Evolutionary conservation across 805 yeast species (phyloP), one percentile per base, ranked within the genome.

Genomic region (Candida insectorum): DNA sequence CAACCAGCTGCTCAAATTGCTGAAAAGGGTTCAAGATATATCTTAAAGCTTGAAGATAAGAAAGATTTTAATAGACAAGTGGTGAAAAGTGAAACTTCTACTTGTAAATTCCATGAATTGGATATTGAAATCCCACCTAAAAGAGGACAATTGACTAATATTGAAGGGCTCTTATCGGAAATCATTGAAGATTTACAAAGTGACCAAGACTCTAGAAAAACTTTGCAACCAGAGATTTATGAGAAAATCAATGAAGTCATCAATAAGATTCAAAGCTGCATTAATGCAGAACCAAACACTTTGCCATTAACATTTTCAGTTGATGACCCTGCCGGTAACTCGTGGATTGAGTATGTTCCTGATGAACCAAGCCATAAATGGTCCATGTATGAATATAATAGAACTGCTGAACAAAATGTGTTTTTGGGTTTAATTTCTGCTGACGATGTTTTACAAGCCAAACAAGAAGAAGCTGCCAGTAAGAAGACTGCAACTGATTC

Each of bases 291-390:
- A 39, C 75, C 73, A 33, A 76, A 75, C 20, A 71, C 76, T 13
- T 59, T 85, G 33, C 97, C 97, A 2, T 52, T 91, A 41, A 84
- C 94, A 0, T 73, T 91, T 30, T 69, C 73, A 16, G 64, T 87
- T 8, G 96, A 89, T 58, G 98, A 93, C 59, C 97, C 98, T 18
- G 76, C 96, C 1, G 98, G 98, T 11, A 93, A 93, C 65, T 91
- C 97, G 4, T 93, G 97, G 95, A 79, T 93, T 34, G 96, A 86
- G 54, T 86, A 73, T 56, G 60, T 75, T 39, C 96, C 96, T 13
- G 89, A 85, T 39, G 96, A 87, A 56, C 73, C 95, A 4, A 69
- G 83, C 23, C 94, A 86, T 60, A 87, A 89, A 59, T 91, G 96
- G 96, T 73, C 93, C 16, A 83, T 79, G 58, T 68, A 73, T 21